Evolutionary conservation across 2,329 filamentous ascomycete genomes (phyloP).

Genomic region (Metarhizium rileyi): DNA sequence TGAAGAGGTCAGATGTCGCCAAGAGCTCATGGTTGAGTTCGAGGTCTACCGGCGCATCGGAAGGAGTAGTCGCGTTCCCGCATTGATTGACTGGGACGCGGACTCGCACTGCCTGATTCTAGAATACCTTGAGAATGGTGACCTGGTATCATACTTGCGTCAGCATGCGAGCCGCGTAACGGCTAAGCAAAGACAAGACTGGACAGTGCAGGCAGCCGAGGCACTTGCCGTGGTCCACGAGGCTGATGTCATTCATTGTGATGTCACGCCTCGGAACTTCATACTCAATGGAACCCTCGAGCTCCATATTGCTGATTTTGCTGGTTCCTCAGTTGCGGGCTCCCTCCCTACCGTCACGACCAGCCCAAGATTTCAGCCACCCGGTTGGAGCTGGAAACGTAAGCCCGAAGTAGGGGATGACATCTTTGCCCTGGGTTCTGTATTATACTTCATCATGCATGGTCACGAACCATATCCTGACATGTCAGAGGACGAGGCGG

Average conservation of each 20-base stretch:
- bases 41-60: conserved; percentile 1
- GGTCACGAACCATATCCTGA: no score
- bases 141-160: not conserved
- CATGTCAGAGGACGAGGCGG: no score
- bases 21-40: not conserved
- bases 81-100: conserved; percentile 1
- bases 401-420: no score
- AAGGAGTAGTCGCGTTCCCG: not conserved
- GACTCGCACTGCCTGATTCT: not conserved
- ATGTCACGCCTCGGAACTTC: conserved; percentile 29
- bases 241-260: conserved; percentile 27
- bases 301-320: conserved; percentile 26
- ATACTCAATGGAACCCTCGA: conserved; percentile 23
- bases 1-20: conserved; percentile 6
- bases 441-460: no score
- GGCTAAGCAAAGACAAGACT: conserved; percentile 6
- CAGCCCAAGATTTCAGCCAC: no score
- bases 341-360: no score
- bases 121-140: not conserved
- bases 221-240: conserved; percentile 25
- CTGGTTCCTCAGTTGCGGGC: no score
- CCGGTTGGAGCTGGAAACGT: no score
- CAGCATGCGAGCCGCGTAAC: not conserved
- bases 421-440: no score
- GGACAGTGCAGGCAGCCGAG: conserved; percentile 23